These are phyloP conservation scores for Craterostigma plantagineum DNA, from an alignment of 257 asterid genomes.

Conservation along the genomic window DNA sequence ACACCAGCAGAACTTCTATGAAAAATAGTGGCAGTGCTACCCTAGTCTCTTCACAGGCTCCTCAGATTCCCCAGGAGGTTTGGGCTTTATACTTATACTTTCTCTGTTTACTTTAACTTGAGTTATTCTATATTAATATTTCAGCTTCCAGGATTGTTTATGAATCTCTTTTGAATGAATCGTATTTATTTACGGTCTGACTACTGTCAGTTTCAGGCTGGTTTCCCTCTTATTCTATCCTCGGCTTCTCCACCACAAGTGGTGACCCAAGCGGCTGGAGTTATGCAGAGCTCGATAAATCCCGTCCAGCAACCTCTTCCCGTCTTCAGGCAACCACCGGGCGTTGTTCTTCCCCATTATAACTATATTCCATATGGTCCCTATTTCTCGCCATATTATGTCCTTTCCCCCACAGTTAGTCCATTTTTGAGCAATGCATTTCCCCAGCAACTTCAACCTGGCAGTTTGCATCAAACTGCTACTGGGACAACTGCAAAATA, in stretches of 20 bases:
- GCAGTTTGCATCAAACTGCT: slow-evolving; percentile 43
- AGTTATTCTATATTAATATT: too few relatives aligned
- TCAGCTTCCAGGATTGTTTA: too few relatives aligned
- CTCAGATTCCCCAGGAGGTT: slow-evolving; percentile 85
- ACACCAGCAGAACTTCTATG: slow-evolving; percentile 39
- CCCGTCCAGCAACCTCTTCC: slow-evolving; percentile 50
- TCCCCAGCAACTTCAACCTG: slow-evolving; percentile 81
- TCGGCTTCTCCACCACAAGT: slow-evolving; percentile 59
- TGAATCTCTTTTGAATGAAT: too few relatives aligned
- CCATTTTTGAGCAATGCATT: slow-evolving; percentile 52
- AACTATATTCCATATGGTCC: slow-evolving; percentile 66
- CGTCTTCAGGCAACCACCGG: slow-evolving; percentile 68
- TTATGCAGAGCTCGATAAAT: slow-evolving; percentile 56
- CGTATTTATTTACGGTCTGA: too few relatives aligned
- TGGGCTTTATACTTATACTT: slow-evolving; percentile 9
- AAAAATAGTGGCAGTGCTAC: slow-evolving; percentile 51
- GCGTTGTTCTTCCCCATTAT: slow-evolving; percentile 65
- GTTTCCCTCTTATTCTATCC: slow-evolving; percentile 41
- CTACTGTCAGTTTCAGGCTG: slow-evolving; percentile 30
- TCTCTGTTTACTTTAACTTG: too few relatives aligned
- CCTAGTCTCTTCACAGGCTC: slow-evolving; percentile 45
- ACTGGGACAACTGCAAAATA: slow-evolving; percentile 59
- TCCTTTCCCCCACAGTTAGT: slow-evolving; percentile 56
- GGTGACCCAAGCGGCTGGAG: slow-evolving; percentile 63
- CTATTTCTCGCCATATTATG: slow-evolving; percentile 60